Evolutionary conservation across 306 rosid genomes (phyloP).

Genomic region (Vicia sativa): DNA sequence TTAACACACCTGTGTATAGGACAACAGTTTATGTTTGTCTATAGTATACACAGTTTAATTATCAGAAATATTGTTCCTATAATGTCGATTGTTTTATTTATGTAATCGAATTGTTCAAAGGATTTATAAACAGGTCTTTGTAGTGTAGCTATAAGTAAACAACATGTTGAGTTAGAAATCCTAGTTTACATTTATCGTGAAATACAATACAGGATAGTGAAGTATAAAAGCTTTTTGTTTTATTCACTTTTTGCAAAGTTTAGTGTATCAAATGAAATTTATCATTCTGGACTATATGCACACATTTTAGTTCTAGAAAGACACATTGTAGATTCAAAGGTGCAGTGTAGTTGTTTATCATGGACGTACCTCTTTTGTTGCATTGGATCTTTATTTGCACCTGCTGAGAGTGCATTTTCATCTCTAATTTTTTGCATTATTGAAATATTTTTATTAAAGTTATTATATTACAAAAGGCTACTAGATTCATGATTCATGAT

Average conservation of each 20-base stretch:
- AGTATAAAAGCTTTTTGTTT: constrained; percentile 39
- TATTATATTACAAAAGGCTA: constrained; percentile 15
- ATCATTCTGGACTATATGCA: constrained; percentile 18
- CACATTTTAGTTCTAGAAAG: constrained; percentile 29
- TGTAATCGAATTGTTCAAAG: constrained; percentile 31
- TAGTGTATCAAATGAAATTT: background rate
- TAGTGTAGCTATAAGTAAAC: constrained; percentile 61
- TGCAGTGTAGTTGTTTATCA: constrained; percentile 1
- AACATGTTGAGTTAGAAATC: constrained; percentile 51
- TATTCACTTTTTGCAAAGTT: constrained; percentile 10
- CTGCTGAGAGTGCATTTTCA: background rate
- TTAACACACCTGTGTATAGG: constrained; percentile 59
- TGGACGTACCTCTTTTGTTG: constrained; percentile 3
- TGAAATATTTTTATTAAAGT: constrained; percentile 16
- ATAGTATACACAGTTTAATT: constrained; percentile 65
- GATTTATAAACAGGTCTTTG: constrained; percentile 40
- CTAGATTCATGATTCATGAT: constrained; percentile 15
- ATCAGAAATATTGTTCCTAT: constrained; percentile 56
- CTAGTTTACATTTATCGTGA: constrained; percentile 38
- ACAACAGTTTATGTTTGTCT: constrained; percentile 69
- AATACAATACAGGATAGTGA: constrained; percentile 33
- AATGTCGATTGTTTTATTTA: constrained; percentile 57
- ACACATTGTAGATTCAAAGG: constrained; percentile 7
- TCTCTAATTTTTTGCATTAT: background rate
- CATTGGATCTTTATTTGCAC: too few species aligned